phyloP scores from a whole-genome alignment of 2,329 filamentous ascomycete genomes.

The Beauveria sp. region DNA sequence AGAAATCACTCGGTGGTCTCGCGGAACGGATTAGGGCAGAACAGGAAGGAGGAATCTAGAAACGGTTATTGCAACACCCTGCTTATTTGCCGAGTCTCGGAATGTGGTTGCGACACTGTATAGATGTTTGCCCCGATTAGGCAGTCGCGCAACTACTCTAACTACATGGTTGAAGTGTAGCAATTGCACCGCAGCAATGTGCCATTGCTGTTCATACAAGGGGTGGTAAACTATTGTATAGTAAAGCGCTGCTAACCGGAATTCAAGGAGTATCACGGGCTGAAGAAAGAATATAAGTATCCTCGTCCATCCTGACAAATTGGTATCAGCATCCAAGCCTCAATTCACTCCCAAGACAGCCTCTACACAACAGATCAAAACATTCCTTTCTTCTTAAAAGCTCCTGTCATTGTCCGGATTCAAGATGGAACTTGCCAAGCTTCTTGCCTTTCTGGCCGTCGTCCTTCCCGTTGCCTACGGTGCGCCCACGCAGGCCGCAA shows the following conservation, averaged over 20 bases:
- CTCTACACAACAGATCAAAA: neutral
- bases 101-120: neutral
- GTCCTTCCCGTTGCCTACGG: conserved; percentile 33
- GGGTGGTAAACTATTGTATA: neutral
- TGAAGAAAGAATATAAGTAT: neutral
- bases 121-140: neutral
- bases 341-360: neutral
- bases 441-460: conserved; percentile 30
- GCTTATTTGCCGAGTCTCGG: neutral
- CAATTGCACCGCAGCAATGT: neutral
- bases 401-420: neutral
- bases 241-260: neutral
- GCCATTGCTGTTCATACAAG: neutral
- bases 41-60: neutral
- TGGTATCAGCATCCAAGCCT: neutral
- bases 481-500: conserved; percentile 27
- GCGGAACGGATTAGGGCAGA: neutral
- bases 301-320: neutral
- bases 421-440: conserved; percentile 30
- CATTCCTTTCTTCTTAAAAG: no score
- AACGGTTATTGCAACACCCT: neutral
- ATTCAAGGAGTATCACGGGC: no score
- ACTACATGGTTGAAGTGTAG: neutral
- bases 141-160: neutral
- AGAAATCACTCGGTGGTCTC: neutral